Conservation (phyloP, 2,329 filamentous ascomycete genomes). For the Alternaria viburni region DNA sequence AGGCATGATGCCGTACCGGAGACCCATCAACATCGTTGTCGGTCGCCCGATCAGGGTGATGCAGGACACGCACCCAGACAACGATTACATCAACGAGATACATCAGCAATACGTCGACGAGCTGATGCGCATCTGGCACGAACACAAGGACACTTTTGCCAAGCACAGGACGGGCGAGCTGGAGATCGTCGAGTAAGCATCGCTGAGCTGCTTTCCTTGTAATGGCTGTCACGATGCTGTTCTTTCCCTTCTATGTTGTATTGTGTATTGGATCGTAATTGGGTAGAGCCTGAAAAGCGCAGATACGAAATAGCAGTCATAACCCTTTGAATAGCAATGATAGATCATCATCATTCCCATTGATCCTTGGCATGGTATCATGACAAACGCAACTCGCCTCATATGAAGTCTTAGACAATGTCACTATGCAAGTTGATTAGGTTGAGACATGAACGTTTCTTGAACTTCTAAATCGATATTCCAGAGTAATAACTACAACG, state of each 20-base stretch:
- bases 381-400: background rate
- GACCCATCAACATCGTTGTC: conserved; percentile 87
- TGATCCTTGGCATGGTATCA: background rate
- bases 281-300: background rate
- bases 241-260: background rate
- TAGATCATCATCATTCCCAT: background rate
- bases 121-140: conserved; percentile 74
- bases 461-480: background rate
- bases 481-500: background rate
- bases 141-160: conserved; percentile 79
- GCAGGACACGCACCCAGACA: conserved; percentile 68
- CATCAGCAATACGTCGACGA: conserved; percentile 81
- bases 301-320: background rate
- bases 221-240: background rate
- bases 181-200: conserved; percentile 64
- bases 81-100: conserved; percentile 78
- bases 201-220: background rate
- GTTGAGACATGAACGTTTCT: background rate
- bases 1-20: conserved; percentile 90
- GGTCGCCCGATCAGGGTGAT: conserved; percentile 79
- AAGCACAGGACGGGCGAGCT: conserved; percentile 68
- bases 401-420: background rate
- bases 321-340: background rate
- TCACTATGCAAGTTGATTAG: background rate
- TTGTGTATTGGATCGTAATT: background rate